Evolutionary conservation across 1,139 yeast species (phyloP).

Genomic region (Arxiozyma heterogenica): DNA sequence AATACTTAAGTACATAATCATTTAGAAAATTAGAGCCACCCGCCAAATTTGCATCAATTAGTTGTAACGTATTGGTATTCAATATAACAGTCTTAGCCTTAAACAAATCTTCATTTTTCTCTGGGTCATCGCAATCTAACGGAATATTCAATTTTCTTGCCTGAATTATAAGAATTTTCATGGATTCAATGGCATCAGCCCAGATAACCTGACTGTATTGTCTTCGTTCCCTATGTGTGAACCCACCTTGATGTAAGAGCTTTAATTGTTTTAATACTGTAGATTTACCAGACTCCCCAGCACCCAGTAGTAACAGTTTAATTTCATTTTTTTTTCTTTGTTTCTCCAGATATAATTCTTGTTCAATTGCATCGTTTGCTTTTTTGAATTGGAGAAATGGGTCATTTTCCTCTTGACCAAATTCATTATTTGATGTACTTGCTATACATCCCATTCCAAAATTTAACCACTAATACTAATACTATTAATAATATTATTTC

Average conservation of each 20-base stretch:
- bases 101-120: conserved; percentile 36
- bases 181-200: conserved; percentile 85
- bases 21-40: conserved; percentile 57
- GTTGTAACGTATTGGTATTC: conserved; percentile 50
- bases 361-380: conserved; percentile 62
- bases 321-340: conserved; percentile 46
- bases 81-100: conserved; percentile 43
- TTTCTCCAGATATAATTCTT: conserved; percentile 46
- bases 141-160: conserved; percentile 54
- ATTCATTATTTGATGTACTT: conserved; percentile 39
- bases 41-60: conserved; percentile 57
- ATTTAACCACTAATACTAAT: not conserved
- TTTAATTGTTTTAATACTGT: conserved; percentile 92
- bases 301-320: conserved; percentile 69
- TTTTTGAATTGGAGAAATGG: conserved; percentile 43
- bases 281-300: conserved; percentile 95
- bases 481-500: not conserved
- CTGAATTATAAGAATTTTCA: conserved; percentile 71
- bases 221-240: conserved; percentile 64
- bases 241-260: conserved; percentile 78
- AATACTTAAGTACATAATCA: conserved; percentile 56
- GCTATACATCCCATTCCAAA: conserved; percentile 49
- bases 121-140: conserved; percentile 50
- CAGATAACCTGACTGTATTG: conserved; percentile 88
- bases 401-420: conserved; percentile 40